Percentiles rank a stretch among this genome's conserved stretches.
These are phyloP conservation scores for Verticillium tricorpus DNA, from an alignment of 2,329 filamentous ascomycete species.

Conservation along the genomic window DNA sequence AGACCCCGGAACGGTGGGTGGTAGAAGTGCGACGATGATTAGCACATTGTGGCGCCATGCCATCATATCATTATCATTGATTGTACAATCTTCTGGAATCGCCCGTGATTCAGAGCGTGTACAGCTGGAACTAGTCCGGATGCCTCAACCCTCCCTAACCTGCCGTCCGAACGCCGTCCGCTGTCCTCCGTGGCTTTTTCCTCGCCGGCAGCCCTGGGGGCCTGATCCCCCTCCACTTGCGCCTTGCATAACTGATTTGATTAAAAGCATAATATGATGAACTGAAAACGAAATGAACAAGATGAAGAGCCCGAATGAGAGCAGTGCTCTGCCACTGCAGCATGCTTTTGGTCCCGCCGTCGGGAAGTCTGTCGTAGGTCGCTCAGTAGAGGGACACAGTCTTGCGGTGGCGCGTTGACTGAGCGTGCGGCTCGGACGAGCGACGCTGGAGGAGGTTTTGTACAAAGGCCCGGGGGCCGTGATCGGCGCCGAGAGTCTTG, in stretches of 20 bases:
- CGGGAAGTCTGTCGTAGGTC: background rate
- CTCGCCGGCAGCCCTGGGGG: background rate
- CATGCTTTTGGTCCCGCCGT: background rate
- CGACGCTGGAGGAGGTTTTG: conserved; percentile 36
- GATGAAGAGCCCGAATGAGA: background rate
- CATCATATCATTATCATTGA: background rate
- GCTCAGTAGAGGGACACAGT: background rate
- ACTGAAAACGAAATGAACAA: background rate
- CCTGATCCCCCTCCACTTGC: background rate
- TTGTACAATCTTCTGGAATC: background rate
- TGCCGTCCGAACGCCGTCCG: background rate
- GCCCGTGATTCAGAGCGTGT: background rate
- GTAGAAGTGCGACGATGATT: background rate
- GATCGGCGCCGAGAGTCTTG: conserved; percentile 23
- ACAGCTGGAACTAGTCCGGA: background rate
- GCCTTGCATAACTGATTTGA: background rate
- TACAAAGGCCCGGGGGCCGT: conserved; percentile 28
- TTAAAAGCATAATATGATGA: background rate
- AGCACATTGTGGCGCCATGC: background rate
- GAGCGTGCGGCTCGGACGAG: conserved; percentile 24
- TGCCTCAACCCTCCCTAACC: background rate
- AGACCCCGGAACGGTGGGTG: background rate
- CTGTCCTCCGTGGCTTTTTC: background rate
- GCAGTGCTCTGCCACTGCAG: background rate
- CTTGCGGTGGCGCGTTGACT: background rate